Evolutionary conservation across 148 eudicot genomes (phyloP).

Genomic region (Silene conica): DNA sequence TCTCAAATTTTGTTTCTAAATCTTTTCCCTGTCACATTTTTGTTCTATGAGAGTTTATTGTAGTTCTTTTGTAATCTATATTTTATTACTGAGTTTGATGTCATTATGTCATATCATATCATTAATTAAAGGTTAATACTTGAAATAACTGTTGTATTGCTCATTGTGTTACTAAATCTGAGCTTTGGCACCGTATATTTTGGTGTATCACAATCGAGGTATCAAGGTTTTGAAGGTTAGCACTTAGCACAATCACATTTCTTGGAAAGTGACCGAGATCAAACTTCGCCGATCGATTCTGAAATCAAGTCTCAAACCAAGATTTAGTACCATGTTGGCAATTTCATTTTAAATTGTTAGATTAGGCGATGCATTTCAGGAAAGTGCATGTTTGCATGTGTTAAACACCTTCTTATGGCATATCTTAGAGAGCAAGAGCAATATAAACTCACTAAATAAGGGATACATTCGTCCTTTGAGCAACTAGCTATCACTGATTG

Average conservation of each 20-base stretch:
- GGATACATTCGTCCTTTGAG: slow-evolving; percentile 2
- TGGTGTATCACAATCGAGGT: neutral
- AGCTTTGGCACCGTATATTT: too few relatives aligned
- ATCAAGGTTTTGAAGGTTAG: neutral
- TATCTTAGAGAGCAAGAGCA: neutral
- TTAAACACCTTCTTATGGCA: neutral
- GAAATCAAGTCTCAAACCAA: neutral
- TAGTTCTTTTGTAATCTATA: neutral
- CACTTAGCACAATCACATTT: neutral
- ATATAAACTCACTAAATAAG: neutral
- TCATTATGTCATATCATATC: neutral
- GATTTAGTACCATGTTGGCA: neutral
- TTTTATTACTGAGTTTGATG: neutral
- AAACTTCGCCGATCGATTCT: neutral
- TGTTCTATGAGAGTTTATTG: neutral
- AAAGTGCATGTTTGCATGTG: neutral
- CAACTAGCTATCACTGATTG: neutral
- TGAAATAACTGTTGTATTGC: neutral
- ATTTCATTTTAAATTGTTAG: neutral
- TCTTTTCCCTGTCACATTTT: neutral
- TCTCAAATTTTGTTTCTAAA: too few relatives aligned
- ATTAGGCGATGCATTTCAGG: neutral
- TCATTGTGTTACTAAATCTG: neutral
- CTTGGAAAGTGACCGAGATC: neutral
- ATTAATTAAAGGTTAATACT: neutral